Evolutionary conservation across 2,329 filamentous ascomycete species (phyloP).

Genomic region (Dactylellina sp.): DNA sequence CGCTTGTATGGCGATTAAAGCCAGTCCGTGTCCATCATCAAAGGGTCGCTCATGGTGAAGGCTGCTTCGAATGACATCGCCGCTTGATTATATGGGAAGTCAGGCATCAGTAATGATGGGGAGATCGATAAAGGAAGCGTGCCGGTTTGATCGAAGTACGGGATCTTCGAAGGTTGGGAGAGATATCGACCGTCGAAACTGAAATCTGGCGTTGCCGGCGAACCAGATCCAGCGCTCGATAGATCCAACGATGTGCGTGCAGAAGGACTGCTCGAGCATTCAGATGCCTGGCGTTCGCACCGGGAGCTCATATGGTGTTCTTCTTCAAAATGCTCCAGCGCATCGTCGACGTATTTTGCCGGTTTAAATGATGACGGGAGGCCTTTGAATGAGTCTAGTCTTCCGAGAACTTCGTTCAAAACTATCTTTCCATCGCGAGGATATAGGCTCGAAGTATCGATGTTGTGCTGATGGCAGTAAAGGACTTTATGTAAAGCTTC

Average conservation of each 20-base stretch:
- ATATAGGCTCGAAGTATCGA: slow-evolving; percentile 46
- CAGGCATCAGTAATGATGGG: slow-evolving; percentile 46
- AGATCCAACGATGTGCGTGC: slow-evolving; percentile 46
- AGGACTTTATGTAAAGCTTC: slow-evolving; percentile 52
- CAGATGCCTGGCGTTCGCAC: slow-evolving; percentile 47
- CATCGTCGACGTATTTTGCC: slow-evolving; percentile 47
- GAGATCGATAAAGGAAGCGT: slow-evolving; percentile 45
- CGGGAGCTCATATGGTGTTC: slow-evolving; percentile 48
- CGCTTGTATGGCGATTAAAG: slow-evolving; percentile 16
- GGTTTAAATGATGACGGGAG: slow-evolving; percentile 45
- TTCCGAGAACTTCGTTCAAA: slow-evolving; percentile 47
- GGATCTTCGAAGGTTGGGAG: slow-evolving; percentile 44
- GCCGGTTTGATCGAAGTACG: slow-evolving; percentile 46
- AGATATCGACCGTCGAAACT: slow-evolving; percentile 52
- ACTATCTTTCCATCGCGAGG: slow-evolving; percentile 53
- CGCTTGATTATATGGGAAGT: slow-evolving; percentile 42
- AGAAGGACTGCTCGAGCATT: slow-evolving; percentile 47
- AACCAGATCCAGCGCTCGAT: slow-evolving; percentile 33
- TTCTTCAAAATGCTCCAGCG: slow-evolving; percentile 53
- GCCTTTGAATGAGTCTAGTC: slow-evolving; percentile 43
- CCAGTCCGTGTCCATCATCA: slow-evolving; percentile 55
- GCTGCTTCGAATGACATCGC: slow-evolving; percentile 44
- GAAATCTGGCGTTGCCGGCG: slow-evolving; percentile 48
- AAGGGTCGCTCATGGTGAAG: slow-evolving; percentile 50
- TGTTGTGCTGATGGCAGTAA: slow-evolving; percentile 52